Percentiles rank a stretch among this genome's conserved stretches.
Evolutionary conservation across 2,329 filamentous ascomycete species (phyloP).

Genomic region (Trichoderma harzianum): DNA sequence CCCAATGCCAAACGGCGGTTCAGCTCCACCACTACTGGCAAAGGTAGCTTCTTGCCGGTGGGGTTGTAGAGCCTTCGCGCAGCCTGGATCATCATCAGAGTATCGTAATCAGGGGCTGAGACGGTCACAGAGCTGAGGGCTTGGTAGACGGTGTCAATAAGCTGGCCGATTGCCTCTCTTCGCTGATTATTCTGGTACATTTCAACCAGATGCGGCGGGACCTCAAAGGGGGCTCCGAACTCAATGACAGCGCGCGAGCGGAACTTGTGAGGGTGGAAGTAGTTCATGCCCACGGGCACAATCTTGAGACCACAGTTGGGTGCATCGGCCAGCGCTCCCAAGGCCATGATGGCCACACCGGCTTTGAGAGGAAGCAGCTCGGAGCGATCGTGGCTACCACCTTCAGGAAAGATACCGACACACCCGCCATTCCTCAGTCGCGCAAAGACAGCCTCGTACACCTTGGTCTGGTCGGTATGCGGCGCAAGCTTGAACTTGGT

Average conservation of each 20-base stretch:
- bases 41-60: conserved; percentile 86
- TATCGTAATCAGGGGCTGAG: conserved; percentile 90
- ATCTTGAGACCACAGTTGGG: conserved; percentile 89
- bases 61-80: conserved; percentile 91
- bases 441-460: conserved; percentile 90
- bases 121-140: conserved; percentile 85
- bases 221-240: conserved; percentile 85
- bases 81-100: conserved; percentile 93
- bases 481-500: conserved; percentile 84
- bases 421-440: conserved; percentile 79
- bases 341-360: conserved; percentile 95
- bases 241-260: conserved; percentile 93
- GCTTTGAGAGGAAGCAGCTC: conserved; percentile 91
- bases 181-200: conserved; percentile 81
- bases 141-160: conserved; percentile 84
- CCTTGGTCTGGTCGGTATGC: conserved; percentile 88
- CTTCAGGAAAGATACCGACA: conserved; percentile 95
- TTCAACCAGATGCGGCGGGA: conserved; percentile 76
- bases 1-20: conserved; percentile 88
- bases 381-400: conserved; percentile 90
- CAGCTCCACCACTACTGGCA: conserved; percentile 89
- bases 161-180: conserved; percentile 78
- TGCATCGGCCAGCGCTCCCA: conserved; percentile 81
- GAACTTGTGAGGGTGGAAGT: conserved; percentile 99
- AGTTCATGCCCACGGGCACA: conserved; percentile 97